Evolutionary conservation across 306 rosid genomes (phyloP), one percentile per base, ranked within the genome.

Genomic region (Cucurbita pepo): DNA sequence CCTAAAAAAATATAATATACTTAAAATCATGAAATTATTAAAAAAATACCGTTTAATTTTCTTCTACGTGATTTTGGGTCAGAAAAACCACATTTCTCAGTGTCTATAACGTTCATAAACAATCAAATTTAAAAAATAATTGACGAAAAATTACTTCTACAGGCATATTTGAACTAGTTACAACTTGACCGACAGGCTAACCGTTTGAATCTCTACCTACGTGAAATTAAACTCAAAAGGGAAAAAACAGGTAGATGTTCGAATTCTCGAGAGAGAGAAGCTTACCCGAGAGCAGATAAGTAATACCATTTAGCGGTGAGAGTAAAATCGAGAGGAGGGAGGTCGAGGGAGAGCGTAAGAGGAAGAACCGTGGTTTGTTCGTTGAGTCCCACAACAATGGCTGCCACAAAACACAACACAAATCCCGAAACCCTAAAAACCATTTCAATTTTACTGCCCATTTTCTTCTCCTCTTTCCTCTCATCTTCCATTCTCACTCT

Each of bases 261-360:
- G 12, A 47, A 47, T 47, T 47, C 12, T 12, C 5, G 4, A 12
- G 25, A 56, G 7, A 43, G 38, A 65, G 30, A 58, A 12, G 57
- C 92, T 80, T 85, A 92, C 98, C 69, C 77, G 75, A 79, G 60
- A 65, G 96, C 90, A 58, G 98, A 92, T 61, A 85, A 56, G 77
- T 92, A 77, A 43, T 75, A 76, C 91, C 90, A 92, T 65, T 90
- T 84, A 57, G 98, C 96, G 51, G 84, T 8, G 22, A 74, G 83
- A 12, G 91, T 72, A 84, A 88, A 40, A 79, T 75, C 5, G 0
- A 92, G 2, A 74, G 92, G 85, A 15, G 92, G 91, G 12, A 85
- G 74, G 36, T 78, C 36, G 37, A 82, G 79, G 0, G 44, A 0
- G 54, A 86, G 0, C 65, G 62, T 7, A 0, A 90, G 0, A 2